Conservation (phyloP, 2,329 filamentous ascomycete genomes). For the Trichoderma asperellum region DNA sequence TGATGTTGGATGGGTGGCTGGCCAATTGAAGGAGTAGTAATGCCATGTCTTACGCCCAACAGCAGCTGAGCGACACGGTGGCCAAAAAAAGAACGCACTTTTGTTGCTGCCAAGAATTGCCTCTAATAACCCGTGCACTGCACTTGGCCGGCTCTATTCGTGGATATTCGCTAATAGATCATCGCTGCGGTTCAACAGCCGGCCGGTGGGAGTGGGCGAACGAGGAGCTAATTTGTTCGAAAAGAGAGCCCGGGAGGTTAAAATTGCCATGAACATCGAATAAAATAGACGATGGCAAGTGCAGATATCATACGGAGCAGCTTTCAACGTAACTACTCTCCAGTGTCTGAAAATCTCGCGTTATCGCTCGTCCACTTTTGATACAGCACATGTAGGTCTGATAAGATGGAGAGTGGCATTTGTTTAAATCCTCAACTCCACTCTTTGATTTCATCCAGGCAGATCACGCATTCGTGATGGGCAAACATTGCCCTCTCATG, state of each 20-base stretch:
- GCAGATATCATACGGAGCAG: background rate
- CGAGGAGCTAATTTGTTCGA: background rate
- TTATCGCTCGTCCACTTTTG: background rate
- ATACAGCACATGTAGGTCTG: background rate
- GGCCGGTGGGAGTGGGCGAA: background rate
- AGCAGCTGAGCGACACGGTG: background rate
- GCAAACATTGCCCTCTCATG: background rate
- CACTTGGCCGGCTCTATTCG: background rate
- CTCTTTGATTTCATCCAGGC: background rate
- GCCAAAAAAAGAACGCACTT: conserved; percentile 6
- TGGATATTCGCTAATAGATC: background rate
- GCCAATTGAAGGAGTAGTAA: background rate
- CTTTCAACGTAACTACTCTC: background rate
- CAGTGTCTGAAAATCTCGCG: background rate
- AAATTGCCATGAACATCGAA: background rate
- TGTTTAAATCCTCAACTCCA: background rate
- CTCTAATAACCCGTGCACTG: background rate
- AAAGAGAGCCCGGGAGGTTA: background rate
- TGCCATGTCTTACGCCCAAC: background rate
- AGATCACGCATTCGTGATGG: background rate
- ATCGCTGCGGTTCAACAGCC: background rate
- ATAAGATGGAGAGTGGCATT: background rate
- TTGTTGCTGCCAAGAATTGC: conserved; percentile 8
- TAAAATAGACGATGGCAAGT: background rate
- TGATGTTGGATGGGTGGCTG: background rate